Conservation (phyloP, 371 early-diverging fungal genomes). For the Lichtheimia corymbifera region DNA sequence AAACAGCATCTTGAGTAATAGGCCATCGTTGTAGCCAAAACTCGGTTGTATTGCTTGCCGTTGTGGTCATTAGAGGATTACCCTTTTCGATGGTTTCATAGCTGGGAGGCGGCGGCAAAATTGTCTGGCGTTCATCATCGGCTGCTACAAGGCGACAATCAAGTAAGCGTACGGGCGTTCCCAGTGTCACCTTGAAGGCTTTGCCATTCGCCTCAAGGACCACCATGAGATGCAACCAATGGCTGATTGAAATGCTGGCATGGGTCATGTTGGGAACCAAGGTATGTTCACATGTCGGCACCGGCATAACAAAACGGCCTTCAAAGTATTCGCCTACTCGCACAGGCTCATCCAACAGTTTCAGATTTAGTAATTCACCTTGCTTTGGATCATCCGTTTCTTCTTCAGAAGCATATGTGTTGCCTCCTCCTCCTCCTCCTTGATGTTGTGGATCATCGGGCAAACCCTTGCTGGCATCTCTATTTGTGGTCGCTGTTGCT, state of each 20-base stretch:
- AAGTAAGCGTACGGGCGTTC: constrained; percentile 35
- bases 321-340: constrained; percentile 35
- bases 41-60: constrained; percentile 5
- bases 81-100: constrained; percentile 56
- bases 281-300: constrained; percentile 31
- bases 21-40: constrained; percentile 43
- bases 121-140: constrained; percentile 68
- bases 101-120: constrained; percentile 82
- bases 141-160: constrained; percentile 45
- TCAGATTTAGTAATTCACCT: constrained; percentile 26
- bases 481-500: background rate
- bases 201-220: constrained; percentile 26
- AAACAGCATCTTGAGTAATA: constrained; percentile 28
- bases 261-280: constrained; percentile 33
- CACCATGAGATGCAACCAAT: constrained; percentile 33
- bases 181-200: constrained; percentile 24
- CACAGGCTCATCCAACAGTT: constrained; percentile 32
- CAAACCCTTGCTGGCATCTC: background rate
- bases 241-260: constrained; percentile 29
- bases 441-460: background rate
- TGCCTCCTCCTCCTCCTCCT: background rate
- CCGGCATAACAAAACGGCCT: constrained; percentile 40
- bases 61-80: constrained; percentile 29
- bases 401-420: background rate
- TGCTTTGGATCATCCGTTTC: constrained; percentile 1